Conservation (phyloP, 305 asterid genomes). For the Fraxinus baroniana region DNA sequence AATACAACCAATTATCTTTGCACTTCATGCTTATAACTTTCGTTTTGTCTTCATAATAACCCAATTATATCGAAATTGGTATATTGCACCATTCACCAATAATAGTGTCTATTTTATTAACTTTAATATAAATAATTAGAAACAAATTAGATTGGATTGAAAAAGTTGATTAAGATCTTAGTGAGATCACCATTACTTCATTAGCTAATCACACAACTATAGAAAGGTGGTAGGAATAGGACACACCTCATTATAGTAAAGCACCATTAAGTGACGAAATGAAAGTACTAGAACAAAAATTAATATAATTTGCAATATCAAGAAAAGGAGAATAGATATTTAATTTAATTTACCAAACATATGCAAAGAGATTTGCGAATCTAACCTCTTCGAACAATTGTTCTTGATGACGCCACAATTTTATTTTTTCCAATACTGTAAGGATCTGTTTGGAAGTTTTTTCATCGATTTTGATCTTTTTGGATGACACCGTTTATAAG, state of each 20-base stretch:
- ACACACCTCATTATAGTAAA: background rate
- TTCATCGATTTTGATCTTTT: too few relatives aligned
- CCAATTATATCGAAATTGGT: background rate
- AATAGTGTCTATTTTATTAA: background rate
- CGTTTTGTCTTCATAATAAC: constrained; percentile 23
- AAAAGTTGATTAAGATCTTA: background rate
- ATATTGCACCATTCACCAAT: background rate
- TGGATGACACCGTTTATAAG: background rate
- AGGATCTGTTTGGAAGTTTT: background rate
- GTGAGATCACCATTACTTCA: background rate
- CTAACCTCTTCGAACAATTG: background rate
- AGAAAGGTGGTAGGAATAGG: background rate
- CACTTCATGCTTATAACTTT: constrained; percentile 21
- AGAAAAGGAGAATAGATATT: background rate
- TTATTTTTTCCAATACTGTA: too few relatives aligned
- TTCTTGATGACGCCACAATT: background rate
- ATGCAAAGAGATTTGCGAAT: background rate
- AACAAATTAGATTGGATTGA: background rate
- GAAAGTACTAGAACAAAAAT: background rate
- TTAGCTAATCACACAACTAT: background rate
- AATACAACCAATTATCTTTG: constrained; percentile 15
- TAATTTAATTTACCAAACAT: background rate
- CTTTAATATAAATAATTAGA: background rate
- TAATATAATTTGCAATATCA: background rate
- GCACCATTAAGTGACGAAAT: background rate